These are phyloP conservation scores for Annulohypoxylon moriforme DNA, from an alignment of 495 filamentous ascomycete species.

Conservation along the genomic window DNA sequence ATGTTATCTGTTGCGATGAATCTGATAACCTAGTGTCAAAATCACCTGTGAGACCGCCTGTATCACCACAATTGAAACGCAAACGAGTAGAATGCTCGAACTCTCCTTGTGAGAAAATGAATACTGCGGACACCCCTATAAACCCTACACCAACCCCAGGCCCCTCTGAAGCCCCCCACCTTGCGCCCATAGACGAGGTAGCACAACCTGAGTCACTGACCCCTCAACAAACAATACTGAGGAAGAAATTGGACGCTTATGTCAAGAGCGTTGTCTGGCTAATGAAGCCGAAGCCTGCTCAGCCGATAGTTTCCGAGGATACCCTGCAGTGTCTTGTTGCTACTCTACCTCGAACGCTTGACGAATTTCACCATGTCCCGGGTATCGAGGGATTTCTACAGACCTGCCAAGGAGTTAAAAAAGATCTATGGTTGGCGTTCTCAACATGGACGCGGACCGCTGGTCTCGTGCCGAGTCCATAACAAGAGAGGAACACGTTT, in stretches of 20 bases:
- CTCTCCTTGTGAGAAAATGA: background rate
- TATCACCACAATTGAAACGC: conserved; percentile 1
- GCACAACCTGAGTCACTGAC: background rate
- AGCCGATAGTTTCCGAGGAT: conserved; percentile 14
- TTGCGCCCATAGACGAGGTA: background rate
- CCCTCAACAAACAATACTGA: background rate
- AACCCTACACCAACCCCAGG: background rate
- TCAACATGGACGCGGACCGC: background rate
- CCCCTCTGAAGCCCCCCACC: too few species aligned
- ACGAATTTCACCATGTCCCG: conserved; percentile 16
- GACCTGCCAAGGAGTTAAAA: background rate
- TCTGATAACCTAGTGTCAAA: conserved; percentile 66
- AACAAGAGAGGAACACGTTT: background rate
- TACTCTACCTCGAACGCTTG: conserved; percentile 13
- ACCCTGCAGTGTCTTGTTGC: conserved; percentile 11
- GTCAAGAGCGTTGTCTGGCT: conserved; percentile 4
- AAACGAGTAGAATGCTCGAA: background rate
- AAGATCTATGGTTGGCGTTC: conserved; percentile 13
- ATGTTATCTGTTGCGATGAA: conserved; percentile 65
- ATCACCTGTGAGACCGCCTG: background rate
- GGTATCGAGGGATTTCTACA: conserved; percentile 4
- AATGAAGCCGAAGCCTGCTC: conserved; percentile 5
- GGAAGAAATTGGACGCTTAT: conserved; percentile 1
- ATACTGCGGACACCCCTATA: background rate
- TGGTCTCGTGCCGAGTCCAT: background rate